Evolutionary conservation across 495 filamentous ascomycete species (phyloP), one percentile per base, ranked within the genome.

Genomic region (Neurospora discreta): DNA sequence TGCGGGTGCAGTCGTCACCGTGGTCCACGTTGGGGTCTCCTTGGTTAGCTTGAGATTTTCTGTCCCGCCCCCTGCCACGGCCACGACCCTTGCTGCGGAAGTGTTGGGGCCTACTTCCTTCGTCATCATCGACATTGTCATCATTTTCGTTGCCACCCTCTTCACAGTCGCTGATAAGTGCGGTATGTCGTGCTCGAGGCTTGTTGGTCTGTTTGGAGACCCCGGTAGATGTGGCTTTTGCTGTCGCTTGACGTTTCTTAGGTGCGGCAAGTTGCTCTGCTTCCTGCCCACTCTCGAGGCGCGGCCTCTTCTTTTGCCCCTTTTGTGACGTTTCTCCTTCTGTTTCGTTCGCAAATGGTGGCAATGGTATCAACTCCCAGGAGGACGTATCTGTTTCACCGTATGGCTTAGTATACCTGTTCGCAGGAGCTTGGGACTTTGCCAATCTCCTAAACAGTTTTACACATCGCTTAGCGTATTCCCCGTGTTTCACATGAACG

Each of bases 1-100:
- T 84, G n/a, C 83, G 79, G 9, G 74, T 80, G 74, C 84, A 86
- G 71, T 84, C 82, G 71, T 86, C 84, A 10, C 84, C 84, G 65
- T 81, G 65, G 42, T 86, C 84, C 18, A 83, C 81, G 40, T 81
- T 77, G 41, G 80, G 75, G 69, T 82, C 80, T 69, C 80, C 76
- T 40, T 71, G 76, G 58, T 74, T 76, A 38, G 73, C 40, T 36
- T 71, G 74, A 36, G 68, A n/a, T 52, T 39, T 36, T 69, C 74
- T 75, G 20, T 71, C 70, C 26, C 75, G 69, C 40, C 72, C 39
- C 42, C 26, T 46, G 33, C 69, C 40, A 36, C 68, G 38, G n/a
- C 60, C 44, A 13, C 71, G 65, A 46, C 58, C 43, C 42, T 1
- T 44, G 9, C n/a, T 11, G 8, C 42, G 8, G 1, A 3, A 44